Base-by-base conservation (phyloP, 192 early-diverging fungal species). In the Haplosporangium gracile region DNA sequence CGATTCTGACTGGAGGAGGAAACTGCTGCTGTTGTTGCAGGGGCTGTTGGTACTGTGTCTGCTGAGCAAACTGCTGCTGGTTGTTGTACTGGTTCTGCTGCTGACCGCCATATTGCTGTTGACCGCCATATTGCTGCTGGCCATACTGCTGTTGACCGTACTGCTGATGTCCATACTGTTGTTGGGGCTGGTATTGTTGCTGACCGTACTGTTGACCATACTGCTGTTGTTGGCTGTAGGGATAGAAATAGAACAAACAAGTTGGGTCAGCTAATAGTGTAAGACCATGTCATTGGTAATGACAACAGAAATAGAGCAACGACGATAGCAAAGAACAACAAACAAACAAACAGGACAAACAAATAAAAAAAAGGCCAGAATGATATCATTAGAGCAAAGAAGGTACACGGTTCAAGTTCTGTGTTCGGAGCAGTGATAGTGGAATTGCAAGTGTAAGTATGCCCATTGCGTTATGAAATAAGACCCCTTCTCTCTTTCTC, bases 1-100 rank as follows among this genome's bases (percentile, higher is more conserved):
- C 84, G 20, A 86, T 86, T 39, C 84, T 70, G 47, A 76, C 71
- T 7, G 84, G 84, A 16, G 78, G 78, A 24, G 84, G 75, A 43
- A 34, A 72, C 47, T 80, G 74, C 57, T 72, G 78, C 22, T 74
- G 82, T 36, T 49, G 80, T 10, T 70, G 70, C 9, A 2, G 49
- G 18, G 49, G 49, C 49, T 51, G 49, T 51, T 51, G 49, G 18
- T 20, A 51, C 49, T 51, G 49, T 15, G 49, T 5, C 65, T 85
- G 69, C n/a, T 77, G 81, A 29, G 20, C 47, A 26, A 72, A 53
- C n/a, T 43, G 51, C 26, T 82, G 70, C 32, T 83, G 76, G 43
- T 51, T 75, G 43, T 20, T 47, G 26, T 72, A 74, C n/a, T 40
- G 51, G 39, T 72, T 71, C 16, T 80, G 79, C 0, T 26, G 55